phyloP scores from a whole-genome alignment of 176 grass and related monocot species.

The Carex parvula region DNA sequence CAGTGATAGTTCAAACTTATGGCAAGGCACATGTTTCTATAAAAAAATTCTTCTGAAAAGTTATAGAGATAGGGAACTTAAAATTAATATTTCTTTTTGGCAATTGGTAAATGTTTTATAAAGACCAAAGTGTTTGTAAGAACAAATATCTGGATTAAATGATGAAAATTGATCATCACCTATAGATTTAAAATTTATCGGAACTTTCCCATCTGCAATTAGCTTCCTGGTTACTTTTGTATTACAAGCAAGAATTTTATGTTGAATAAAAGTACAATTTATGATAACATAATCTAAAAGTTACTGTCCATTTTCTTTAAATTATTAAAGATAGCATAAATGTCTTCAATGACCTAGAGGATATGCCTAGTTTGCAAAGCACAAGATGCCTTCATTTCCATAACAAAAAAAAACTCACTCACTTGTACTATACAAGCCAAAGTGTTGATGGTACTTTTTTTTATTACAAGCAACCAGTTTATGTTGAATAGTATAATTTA shows the following conservation, averaged over 20 bases:
- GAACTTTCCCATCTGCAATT: not conserved
- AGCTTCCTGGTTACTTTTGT: not conserved
- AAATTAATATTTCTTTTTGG: not conserved
- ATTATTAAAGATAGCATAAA: not conserved
- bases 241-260: not conserved
- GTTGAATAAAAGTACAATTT: not conserved
- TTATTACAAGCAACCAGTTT: not conserved
- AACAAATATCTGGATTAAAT: not conserved
- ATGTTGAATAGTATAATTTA: not conserved
- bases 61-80: not conserved
- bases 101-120: not conserved
- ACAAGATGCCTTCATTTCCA: not conserved
- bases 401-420: not conserved
- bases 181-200: not conserved
- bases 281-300: not conserved
- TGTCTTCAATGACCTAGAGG: not conserved
- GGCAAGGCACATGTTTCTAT: not conserved
- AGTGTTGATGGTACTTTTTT: not conserved
- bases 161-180: not conserved
- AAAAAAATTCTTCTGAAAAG: not conserved
- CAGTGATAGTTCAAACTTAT: not conserved
- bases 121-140: not conserved
- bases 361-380: constrained; percentile 3
- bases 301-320: not conserved
- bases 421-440: not conserved